Conservation (phyloP, 2,329 filamentous ascomycete genomes). For the Colletotrichum melonis region DNA sequence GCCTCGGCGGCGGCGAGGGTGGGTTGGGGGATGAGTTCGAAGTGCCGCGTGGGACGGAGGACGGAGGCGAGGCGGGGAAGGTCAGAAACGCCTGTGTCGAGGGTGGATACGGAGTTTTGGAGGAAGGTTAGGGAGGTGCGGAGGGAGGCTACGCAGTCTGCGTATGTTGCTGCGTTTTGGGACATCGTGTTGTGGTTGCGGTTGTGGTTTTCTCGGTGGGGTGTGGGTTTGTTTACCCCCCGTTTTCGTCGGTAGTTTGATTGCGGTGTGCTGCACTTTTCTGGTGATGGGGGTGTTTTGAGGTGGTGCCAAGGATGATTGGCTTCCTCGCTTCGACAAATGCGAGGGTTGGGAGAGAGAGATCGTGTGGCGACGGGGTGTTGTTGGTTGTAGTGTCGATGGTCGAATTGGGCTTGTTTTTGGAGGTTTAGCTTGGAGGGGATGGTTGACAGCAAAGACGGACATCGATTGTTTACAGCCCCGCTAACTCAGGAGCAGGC, state of each 20-base stretch:
- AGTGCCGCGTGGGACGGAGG: slow-evolving; percentile 73
- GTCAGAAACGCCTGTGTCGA: slow-evolving; percentile 67
- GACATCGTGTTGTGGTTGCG: background rate
- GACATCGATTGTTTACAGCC: slow-evolving; percentile 21
- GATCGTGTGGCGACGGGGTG: background rate
- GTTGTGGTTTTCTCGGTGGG: background rate
- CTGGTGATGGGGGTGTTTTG: background rate
- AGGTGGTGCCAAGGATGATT: background rate
- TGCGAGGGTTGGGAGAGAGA: background rate
- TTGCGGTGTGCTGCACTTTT: background rate
- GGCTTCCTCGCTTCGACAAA: background rate
- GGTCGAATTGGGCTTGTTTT: background rate
- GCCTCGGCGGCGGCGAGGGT: slow-evolving; percentile 85
- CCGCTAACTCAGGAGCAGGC: slow-evolving; percentile 7
- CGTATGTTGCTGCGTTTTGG: slow-evolving; percentile 52
- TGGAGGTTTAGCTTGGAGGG: background rate
- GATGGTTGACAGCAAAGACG: background rate
- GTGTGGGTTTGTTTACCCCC: background rate
- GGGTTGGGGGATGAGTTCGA: slow-evolving; percentile 89
- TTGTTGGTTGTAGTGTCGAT: background rate
- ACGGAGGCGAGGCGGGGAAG: slow-evolving; percentile 66
- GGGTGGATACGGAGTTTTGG: slow-evolving; percentile 68
- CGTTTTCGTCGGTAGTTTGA: background rate
- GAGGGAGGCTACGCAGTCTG: slow-evolving; percentile 69
- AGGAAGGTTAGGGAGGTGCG: slow-evolving; percentile 71